phyloP scores from a whole-genome alignment of 148 eudicot species.

The Bassia scoparia region DNA sequence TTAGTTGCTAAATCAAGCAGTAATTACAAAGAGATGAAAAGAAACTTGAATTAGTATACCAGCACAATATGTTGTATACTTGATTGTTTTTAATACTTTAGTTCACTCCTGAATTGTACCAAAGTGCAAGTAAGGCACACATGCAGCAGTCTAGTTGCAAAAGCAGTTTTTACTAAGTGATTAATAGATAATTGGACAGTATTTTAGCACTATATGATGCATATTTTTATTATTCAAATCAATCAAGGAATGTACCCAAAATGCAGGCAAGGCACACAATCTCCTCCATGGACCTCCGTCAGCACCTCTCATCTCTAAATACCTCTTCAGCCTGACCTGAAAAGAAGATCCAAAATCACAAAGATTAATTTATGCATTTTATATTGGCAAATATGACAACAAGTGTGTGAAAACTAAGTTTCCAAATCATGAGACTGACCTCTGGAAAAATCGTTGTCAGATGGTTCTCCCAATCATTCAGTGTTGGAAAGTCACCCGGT shows the following conservation, averaged over 20 bases:
- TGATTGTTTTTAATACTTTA: too few relatives aligned
- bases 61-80: neutral
- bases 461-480: conserved; percentile 99
- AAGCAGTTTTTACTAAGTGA: too few relatives aligned
- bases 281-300: conserved; percentile 99
- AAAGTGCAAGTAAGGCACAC: too few relatives aligned
- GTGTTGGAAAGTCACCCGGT: conserved; percentile 88
- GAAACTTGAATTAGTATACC: neutral
- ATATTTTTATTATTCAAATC: neutral
- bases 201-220: neutral
- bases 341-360: conserved; percentile 22
- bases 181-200: too few relatives aligned
- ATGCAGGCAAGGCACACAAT: conserved; percentile 94
- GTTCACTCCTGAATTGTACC: too few relatives aligned
- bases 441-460: conserved; percentile 95
- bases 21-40: neutral
- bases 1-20: neutral
- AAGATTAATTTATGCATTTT: neutral
- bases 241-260: conserved; percentile 61
- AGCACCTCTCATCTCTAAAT: conserved; percentile 98
- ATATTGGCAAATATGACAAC: neutral
- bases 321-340: conserved; percentile 96
- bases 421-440: conserved; percentile 39
- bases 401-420: neutral
- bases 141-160: too few relatives aligned